Conservation (phyloP, 495 filamentous ascomycete genomes). For the Podospora tetraspora region DNA sequence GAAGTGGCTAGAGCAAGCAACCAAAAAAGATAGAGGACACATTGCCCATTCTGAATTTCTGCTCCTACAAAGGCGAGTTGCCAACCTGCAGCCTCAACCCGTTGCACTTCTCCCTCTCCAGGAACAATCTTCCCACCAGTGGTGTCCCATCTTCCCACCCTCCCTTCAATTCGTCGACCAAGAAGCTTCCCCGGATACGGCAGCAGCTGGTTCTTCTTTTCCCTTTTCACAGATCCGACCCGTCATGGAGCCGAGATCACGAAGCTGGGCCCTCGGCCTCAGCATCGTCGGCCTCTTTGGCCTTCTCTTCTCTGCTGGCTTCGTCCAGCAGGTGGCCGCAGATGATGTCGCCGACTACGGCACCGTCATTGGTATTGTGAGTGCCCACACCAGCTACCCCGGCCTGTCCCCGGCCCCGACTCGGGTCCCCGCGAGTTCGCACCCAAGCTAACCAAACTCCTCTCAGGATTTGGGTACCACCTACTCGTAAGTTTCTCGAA, state of each 20-base stretch:
- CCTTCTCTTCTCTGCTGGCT: constrained; percentile 65
- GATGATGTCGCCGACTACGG: constrained; percentile 75
- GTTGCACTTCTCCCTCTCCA: constrained; percentile 12
- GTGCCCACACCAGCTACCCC: constrained; percentile 19
- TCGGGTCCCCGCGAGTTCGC: not conserved
- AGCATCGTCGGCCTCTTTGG: constrained; percentile 59
- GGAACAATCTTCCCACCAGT: constrained; percentile 11
- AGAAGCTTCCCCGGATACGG: constrained; percentile 13
- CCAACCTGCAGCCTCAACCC: constrained; percentile 4
- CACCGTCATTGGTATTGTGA: constrained; percentile 87
- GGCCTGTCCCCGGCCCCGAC: not conserved
- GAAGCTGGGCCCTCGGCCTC: constrained; percentile 44
- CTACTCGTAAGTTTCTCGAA: constrained; percentile 62
- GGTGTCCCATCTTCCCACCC: constrained; percentile 9
- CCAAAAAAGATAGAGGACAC: constrained; percentile 30
- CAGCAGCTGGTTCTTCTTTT: constrained; percentile 14
- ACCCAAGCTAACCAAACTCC: constrained; percentile 18
- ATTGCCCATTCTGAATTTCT: constrained; percentile 25
- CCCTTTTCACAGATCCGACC: constrained; percentile 17
- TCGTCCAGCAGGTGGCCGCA: constrained; percentile 70
- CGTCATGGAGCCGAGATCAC: constrained; percentile 48
- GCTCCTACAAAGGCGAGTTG: constrained; percentile 13
- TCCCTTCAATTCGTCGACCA: constrained; percentile 17
- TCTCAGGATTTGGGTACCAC: constrained; percentile 85
- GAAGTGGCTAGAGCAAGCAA: constrained; percentile 21